Evolutionary conservation across 805 yeast species (phyloP), one percentile per base, ranked within the genome.

Genomic region (Lipomyces yamadae): DNA sequence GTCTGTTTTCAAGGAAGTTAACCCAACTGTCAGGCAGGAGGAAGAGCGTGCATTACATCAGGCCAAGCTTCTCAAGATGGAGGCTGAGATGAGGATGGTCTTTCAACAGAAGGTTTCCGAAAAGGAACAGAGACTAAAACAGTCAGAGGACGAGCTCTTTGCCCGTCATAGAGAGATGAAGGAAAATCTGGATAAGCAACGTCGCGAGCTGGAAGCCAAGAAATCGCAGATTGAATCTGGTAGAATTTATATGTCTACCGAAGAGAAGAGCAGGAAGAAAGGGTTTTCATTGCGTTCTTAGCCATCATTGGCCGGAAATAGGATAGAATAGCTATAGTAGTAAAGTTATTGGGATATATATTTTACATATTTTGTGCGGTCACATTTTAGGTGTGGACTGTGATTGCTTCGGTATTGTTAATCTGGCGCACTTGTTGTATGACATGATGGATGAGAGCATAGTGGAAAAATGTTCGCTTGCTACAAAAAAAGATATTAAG

Each of bases 111-210:
- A 95, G 82, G 99, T 95, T 39, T 82, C 89, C 66, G 97, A 93
- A 80, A 96, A 95, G 87, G 99, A 95, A 80, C 91, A 92, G 85
- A 94, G 94, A 82, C 85, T 95, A 76, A 97, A 93, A 81, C 91
- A 91, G 81, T 91, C 97, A 58, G 99, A 95, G 82, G 95, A 96
- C 65, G 99, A 95, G 79, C 85, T 95, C 76, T 94, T 94, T 78
- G 86, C 95, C 53, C 89, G 96, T 79, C 99, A 95, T 80, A 91
- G 92, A 80, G 98, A 95, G 79, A 93, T 94, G 94, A 94, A 94
- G 80, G 98, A 94, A 76, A 92, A 91, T 80, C 85, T 95, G 77
- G 83, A 89, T 71, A 90, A 90, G 78, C 97, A 94, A 80, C 86
- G 94, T 72, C 89, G 89, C 76, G 86, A 92, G 74, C 84, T 95